These are phyloP conservation scores for Rhododendron ovatum DNA, from an alignment of 148 eudicot genomes.

Conservation along the genomic window DNA sequence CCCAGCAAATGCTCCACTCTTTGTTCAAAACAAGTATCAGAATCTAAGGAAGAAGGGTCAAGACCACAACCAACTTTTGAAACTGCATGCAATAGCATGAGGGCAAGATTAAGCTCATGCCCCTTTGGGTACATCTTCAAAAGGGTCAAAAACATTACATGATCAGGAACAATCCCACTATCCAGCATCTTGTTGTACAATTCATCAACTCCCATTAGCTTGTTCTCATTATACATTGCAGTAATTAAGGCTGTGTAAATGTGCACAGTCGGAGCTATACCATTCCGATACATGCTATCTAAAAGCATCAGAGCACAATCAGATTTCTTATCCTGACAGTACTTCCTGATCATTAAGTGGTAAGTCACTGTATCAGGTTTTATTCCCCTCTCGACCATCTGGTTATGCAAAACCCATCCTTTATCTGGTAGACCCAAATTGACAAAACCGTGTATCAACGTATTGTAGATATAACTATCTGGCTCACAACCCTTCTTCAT, in stretches of 20 bases:
- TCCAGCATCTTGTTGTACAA: constrained; percentile 32
- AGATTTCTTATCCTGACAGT: constrained; percentile 28
- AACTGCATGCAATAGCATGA: constrained; percentile 31
- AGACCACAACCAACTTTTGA: constrained; percentile 31
- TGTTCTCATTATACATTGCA: constrained; percentile 28
- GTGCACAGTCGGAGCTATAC: constrained; percentile 30
- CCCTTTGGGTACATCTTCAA: constrained; percentile 28
- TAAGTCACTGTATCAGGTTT: constrained; percentile 33
- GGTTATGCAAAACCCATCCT: constrained; percentile 26
- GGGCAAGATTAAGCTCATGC: constrained; percentile 27
- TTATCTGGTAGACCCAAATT: constrained; percentile 31
- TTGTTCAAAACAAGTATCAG: constrained; percentile 9
- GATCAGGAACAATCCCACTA: constrained; percentile 37
- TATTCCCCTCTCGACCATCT: constrained; percentile 30
- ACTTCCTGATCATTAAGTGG: constrained; percentile 28
- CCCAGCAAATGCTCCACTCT: constrained; percentile 29
- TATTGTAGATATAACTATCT: constrained; percentile 36
- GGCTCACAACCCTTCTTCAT: constrained; percentile 34
- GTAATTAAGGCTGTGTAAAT: constrained; percentile 29
- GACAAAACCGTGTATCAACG: constrained; percentile 37
- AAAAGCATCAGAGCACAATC: constrained; percentile 31
- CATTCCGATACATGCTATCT: constrained; percentile 17
- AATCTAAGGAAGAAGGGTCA: constrained; percentile 13
- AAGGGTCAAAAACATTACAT: constrained; percentile 34
- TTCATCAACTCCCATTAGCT: constrained; percentile 18